Base-by-base conservation (phyloP, 2,329 filamentous ascomycete genomes). In the Helotiales sp. region DNA sequence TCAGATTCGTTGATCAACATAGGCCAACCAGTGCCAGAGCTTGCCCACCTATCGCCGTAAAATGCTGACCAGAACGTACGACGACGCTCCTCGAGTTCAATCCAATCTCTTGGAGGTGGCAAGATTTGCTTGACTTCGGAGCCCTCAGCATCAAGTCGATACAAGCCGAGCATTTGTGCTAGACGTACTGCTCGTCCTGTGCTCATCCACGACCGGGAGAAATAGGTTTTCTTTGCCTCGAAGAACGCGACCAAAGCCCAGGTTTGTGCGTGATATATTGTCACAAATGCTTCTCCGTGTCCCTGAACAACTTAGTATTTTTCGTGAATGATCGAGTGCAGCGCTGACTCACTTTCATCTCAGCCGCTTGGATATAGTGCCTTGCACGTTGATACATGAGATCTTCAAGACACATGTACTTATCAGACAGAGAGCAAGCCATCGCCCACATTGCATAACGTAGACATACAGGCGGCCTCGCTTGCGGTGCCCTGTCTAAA, bases 381-480 rank as follows among this genome's bases (percentile, higher is more conserved):
- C 94, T 86, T 3, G 93, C 87, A 49, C 93, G 86, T 60, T 87
- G 85, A 76, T 97, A 97, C 74, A 97, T 94, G 57, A 94, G 85
- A 7, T 91, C 89, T 68, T 93, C 88, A 45, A 93, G 86, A 8
- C 82, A 81, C 7, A 85, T 82, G 75, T 96, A 96, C 75, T 93
- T 93, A 47, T 91, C 85, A 34, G 89, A 87, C 1, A 89, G 83
- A 15, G 87, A 86, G 5, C 93, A 88, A 8, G 92, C 92, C 73
- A 92, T 82, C n/a, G 89, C 87, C 93, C 93, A 97, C 77, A 97
- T 92, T 26, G 89, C 90, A 78, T 97, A 97, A 74, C 94, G 87
- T 49, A 97, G 80, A 74, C 88, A 92, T 75, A 96, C 87, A 0
- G 94, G 92, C 2, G 95, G 94, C 65, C 92, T 89, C 83, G 90